Evolutionary conservation across 1,284 basidiomycete genomes (phyloP).

Genomic region (Singerocomus inundabilis): DNA sequence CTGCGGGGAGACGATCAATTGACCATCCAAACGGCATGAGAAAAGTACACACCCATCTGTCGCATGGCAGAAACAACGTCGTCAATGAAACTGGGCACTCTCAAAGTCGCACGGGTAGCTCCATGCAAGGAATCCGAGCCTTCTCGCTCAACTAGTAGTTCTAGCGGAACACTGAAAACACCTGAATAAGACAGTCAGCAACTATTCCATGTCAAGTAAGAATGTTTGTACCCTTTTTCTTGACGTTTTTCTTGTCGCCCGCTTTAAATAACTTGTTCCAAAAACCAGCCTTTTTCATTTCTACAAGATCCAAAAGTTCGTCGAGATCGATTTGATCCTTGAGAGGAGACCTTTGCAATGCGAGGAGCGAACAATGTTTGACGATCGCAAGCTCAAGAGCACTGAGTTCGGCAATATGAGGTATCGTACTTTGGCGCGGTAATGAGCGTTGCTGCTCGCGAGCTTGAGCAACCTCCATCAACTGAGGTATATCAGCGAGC

Average conservation of each 20-base stretch:
- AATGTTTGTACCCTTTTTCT: slow-evolving; percentile 75
- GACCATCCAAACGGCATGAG: slow-evolving; percentile 4
- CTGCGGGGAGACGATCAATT: slow-evolving; percentile 41
- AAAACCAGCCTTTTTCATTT: slow-evolving; percentile 91
- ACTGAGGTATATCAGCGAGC: slow-evolving; percentile 93
- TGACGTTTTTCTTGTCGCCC: slow-evolving; percentile 82
- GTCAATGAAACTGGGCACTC: slow-evolving; percentile 96
- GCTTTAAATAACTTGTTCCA: slow-evolving; percentile 97
- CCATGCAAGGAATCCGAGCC: slow-evolving; percentile 93
- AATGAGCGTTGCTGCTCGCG: slow-evolving; percentile 80
- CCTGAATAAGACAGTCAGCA: slow-evolving; percentile 39
- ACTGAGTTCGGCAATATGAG: slow-evolving; percentile 83
- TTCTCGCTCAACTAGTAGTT: slow-evolving; percentile 92
- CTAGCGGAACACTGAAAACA: slow-evolving; percentile 91
- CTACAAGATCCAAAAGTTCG: slow-evolving; percentile 91
- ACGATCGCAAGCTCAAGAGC: slow-evolving; percentile 87
- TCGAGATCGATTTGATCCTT: slow-evolving; percentile 86
- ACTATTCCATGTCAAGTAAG: slow-evolving; percentile 1
- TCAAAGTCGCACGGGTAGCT: slow-evolving; percentile 80
- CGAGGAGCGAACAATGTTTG: slow-evolving; percentile 88
- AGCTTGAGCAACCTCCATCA: slow-evolving; percentile 90
- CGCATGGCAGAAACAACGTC: slow-evolving; percentile 98
- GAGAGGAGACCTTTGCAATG: slow-evolving; percentile 74
- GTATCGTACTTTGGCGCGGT: slow-evolving; percentile 71
- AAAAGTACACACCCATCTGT: slow-evolving; percentile 84